phyloP scores from a whole-genome alignment of 257 asterid species.

The Przewalskia tangutica region DNA sequence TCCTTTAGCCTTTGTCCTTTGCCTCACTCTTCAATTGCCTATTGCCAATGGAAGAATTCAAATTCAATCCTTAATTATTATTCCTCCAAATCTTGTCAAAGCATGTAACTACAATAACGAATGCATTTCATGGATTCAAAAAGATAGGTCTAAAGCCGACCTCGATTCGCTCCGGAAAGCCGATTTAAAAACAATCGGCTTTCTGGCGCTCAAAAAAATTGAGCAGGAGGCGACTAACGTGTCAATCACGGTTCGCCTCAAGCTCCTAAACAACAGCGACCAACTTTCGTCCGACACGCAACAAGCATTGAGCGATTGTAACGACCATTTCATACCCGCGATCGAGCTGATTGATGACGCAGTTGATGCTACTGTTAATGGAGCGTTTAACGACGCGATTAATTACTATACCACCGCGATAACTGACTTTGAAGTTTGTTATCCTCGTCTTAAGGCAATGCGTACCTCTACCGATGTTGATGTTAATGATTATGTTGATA shows the following conservation, averaged over 20 bases:
- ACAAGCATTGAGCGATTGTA: background rate
- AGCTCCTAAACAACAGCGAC: background rate
- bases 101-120: background rate
- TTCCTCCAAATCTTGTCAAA: background rate
- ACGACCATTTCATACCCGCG: conserved; percentile 1
- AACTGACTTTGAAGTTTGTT: conserved; percentile 3
- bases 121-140: background rate
- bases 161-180: background rate
- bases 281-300: background rate
- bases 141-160: background rate
- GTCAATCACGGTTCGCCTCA: background rate
- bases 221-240: background rate
- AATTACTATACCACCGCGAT: background rate
- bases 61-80: background rate
- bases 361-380: background rate
- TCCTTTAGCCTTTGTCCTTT: background rate
- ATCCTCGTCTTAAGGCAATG: conserved; percentile 4
- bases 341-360: background rate
- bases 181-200: background rate
- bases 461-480: background rate
- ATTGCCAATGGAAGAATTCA: background rate
- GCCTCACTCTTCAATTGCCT: background rate
- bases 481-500: conserved; percentile 1
- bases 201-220: background rate
- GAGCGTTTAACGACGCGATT: background rate